These are phyloP conservation scores for Cochlearia excelsa DNA, from an alignment of 345 rosid genomes.

Conservation along the genomic window DNA sequence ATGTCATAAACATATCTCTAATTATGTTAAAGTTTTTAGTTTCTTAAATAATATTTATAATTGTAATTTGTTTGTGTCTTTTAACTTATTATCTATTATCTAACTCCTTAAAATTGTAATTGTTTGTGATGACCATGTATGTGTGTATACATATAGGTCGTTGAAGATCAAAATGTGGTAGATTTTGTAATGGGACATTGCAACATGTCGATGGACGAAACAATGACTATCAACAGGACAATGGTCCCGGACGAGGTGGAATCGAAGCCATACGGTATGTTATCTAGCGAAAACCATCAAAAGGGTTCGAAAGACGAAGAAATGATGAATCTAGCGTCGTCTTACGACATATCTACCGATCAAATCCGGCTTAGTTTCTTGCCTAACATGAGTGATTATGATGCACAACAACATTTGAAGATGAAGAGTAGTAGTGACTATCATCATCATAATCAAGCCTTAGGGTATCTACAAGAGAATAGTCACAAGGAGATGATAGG, in stretches of 20 bases:
- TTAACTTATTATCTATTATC: too few species aligned
- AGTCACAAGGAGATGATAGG: conserved; percentile 32
- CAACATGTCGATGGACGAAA: conserved; percentile 48
- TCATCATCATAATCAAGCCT: conserved; percentile 30
- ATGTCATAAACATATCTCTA: conserved; percentile 9
- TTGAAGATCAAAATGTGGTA: conserved; percentile 66
- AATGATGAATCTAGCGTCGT: conserved; percentile 38
- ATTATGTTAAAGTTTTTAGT: not conserved
- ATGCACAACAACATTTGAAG: conserved; percentile 34
- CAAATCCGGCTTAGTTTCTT: conserved; percentile 45
- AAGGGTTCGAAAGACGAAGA: conserved; percentile 37
- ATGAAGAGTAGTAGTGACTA: conserved; percentile 33
- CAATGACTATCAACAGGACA: conserved; percentile 28
- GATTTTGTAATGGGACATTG: conserved; percentile 61
- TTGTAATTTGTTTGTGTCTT: too few species aligned
- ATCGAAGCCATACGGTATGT: conserved; percentile 35
- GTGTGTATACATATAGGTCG: conserved; percentile 40
- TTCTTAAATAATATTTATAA: not conserved
- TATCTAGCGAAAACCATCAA: conserved; percentile 24
- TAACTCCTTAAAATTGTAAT: not conserved
- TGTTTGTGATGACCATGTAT: conserved; percentile 8
- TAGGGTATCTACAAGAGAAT: conserved; percentile 33
- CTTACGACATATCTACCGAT: conserved; percentile 44
- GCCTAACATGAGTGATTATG: conserved; percentile 45
- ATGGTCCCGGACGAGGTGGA: conserved; percentile 33